These are phyloP conservation scores for Plasmodium malariae DNA, from an alignment of 169 alveolate species.

Conservation along the genomic window DNA sequence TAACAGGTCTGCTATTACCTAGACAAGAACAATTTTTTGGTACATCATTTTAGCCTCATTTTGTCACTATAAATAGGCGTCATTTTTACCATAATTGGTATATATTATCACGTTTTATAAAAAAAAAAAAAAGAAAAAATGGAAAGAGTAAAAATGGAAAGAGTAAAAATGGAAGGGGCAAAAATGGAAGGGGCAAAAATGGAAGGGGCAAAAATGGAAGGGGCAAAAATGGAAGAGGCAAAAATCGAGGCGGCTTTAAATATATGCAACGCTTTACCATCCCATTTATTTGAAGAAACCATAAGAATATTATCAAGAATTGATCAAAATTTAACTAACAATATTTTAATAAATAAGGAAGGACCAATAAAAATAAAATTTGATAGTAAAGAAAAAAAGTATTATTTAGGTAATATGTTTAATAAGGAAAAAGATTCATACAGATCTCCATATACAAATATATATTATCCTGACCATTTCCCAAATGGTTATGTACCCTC, in stretches of 20 bases:
- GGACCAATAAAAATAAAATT: constrained; percentile 58
- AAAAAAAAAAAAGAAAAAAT: too few species aligned
- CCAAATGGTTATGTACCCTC: constrained; percentile 57
- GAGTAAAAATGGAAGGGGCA: too few species aligned
- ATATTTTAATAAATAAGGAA: constrained; percentile 60
- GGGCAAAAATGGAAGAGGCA: constrained; percentile 17
- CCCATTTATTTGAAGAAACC: constrained; percentile 60
- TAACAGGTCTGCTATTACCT: too few species aligned
- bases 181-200: too few species aligned
- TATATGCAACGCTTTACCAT: constrained; percentile 47
- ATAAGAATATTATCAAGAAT: constrained; percentile 36
- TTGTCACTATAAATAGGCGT: too few species aligned
- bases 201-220: too few species aligned
- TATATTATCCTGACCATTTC: constrained; percentile 39
- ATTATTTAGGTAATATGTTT: constrained; percentile 65
- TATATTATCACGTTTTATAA: too few species aligned
- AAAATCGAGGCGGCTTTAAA: constrained; percentile 50
- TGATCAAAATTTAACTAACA: constrained; percentile 60
- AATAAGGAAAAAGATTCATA: constrained; percentile 67
- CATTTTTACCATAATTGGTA: too few species aligned
- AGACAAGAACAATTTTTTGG: too few species aligned
- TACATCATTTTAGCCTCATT: too few species aligned
- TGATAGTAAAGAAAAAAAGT: constrained; percentile 54
- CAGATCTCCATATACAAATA: constrained; percentile 64
- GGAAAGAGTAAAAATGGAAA: too few species aligned